A percentile compares a stretch with the other conserved stretches of the same genome.
phyloP scores from a whole-genome alignment of 2,329 filamentous ascomycete species.

The Phialophora macrospora region DNA sequence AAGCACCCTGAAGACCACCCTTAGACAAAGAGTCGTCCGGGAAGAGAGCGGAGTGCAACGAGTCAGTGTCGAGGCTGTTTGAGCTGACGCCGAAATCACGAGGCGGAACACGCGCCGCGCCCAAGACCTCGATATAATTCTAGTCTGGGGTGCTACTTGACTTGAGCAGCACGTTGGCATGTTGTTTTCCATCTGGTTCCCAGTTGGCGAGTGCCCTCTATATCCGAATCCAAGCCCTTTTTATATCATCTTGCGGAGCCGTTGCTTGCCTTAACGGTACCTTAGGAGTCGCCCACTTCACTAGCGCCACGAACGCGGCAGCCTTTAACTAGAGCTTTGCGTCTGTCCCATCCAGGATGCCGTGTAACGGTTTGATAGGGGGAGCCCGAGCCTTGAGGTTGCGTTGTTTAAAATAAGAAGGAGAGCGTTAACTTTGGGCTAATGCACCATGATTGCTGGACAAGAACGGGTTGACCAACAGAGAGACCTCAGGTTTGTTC shows the following conservation, averaged over 20 bases:
- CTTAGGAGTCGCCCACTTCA: too few relatives aligned
- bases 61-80: slow-evolving; percentile 5
- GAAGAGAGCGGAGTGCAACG: not conserved
- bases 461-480: not conserved
- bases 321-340: too few relatives aligned
- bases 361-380: too few relatives aligned
- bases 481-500: not conserved
- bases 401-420: too few relatives aligned
- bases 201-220: not conserved
- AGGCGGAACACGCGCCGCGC: not conserved
- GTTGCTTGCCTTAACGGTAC: not conserved
- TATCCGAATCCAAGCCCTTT: not conserved
- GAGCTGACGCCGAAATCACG: not conserved
- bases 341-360: too few relatives aligned
- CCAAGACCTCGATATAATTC: not conserved
- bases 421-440: not conserved
- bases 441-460: not conserved
- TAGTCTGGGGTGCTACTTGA: not conserved
- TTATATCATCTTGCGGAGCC: not conserved
- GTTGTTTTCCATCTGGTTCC: not conserved
- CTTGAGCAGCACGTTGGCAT: not conserved
- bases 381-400: too few relatives aligned
- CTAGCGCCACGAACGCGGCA: too few relatives aligned
- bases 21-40: slow-evolving; percentile 2
- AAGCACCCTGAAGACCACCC: slow-evolving; percentile 20